These are phyloP conservation scores for Globisporangium irregulare DNA, from an alignment of 352 stramenopile genomes.

Conservation along the genomic window DNA sequence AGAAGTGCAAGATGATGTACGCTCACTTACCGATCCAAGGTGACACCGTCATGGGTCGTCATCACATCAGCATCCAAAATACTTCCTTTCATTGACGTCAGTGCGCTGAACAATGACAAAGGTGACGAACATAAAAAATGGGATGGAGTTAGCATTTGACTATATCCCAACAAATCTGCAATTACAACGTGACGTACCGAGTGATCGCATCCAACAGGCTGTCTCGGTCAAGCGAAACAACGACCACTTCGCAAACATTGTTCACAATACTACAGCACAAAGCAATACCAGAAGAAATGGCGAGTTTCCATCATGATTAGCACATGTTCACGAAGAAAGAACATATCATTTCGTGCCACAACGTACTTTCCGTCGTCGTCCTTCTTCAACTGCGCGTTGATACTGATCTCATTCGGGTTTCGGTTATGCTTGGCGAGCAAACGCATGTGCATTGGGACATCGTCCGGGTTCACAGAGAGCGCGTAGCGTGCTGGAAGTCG, in stretches of 20 bases:
- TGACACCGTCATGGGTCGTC: constrained; percentile 76
- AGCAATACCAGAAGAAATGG: not conserved
- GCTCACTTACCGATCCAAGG: constrained; percentile 48
- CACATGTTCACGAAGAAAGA: not conserved
- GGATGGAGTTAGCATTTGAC: not conserved
- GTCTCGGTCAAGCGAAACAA: constrained; percentile 75
- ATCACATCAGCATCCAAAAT: constrained; percentile 87
- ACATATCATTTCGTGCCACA: not conserved
- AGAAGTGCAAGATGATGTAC: not conserved
- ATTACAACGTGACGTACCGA: constrained; percentile 18
- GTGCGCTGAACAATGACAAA: constrained; percentile 24
- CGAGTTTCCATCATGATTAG: not conserved
- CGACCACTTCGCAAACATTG: constrained; percentile 80
- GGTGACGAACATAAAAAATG: not conserved
- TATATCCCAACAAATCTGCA: not conserved
- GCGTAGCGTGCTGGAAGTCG: constrained; percentile 80
- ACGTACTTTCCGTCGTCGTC: constrained; percentile 85
- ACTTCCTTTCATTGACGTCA: constrained; percentile 83
- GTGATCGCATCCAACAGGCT: constrained; percentile 82
- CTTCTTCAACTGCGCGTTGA: constrained; percentile 83
- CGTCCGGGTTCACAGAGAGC: constrained; percentile 81
- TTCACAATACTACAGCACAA: constrained; percentile 46
- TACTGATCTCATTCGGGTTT: constrained; percentile 74
- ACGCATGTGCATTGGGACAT: constrained; percentile 87
- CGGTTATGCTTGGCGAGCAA: constrained; percentile 79